Percentiles rank a stretch among this genome's conserved stretches.
Conservation (phyloP, 495 filamentous ascomycete genomes). For the Lasiosphaeria miniovina region DNA sequence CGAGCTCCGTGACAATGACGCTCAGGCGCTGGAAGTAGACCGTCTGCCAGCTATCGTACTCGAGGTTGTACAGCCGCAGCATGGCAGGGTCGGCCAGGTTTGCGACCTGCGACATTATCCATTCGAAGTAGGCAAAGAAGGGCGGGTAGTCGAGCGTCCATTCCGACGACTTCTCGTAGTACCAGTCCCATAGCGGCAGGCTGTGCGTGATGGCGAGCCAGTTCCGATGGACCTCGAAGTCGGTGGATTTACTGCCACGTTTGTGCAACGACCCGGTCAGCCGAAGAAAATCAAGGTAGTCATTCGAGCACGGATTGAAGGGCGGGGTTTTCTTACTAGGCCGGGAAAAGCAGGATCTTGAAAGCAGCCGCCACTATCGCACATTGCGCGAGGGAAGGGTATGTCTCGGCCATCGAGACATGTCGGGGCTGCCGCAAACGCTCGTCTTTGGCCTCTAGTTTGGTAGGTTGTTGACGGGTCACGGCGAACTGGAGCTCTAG, state of each 20-base stretch:
- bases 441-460: background rate
- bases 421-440: slow-evolving; percentile 17
- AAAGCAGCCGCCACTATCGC: slow-evolving; percentile 83
- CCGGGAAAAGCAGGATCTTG: slow-evolving; percentile 90
- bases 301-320: too few relatives aligned
- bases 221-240: slow-evolving; percentile 97
- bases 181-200: slow-evolving; percentile 85
- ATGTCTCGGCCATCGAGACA: slow-evolving; percentile 70
- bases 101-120: slow-evolving; percentile 80
- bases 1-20: slow-evolving; percentile 82
- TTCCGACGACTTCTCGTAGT: slow-evolving; percentile 94
- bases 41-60: slow-evolving; percentile 86
- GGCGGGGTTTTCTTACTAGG: slow-evolving; percentile 67
- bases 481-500: background rate
- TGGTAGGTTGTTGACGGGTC: background rate
- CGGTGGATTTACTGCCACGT: slow-evolving; percentile 82
- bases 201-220: slow-evolving; percentile 95
- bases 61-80: slow-evolving; percentile 75
- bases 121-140: slow-evolving; percentile 97
- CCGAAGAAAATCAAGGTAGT: too few relatives aligned
- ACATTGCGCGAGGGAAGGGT: slow-evolving; percentile 83
- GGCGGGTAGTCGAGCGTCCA: slow-evolving; percentile 99
- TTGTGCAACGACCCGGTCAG: too few relatives aligned
- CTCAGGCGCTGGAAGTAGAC: slow-evolving; percentile 87
- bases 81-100: slow-evolving; percentile 73